phyloP scores from a whole-genome alignment of 2,329 filamentous ascomycete species.

The Juglanconis sp. region DNA sequence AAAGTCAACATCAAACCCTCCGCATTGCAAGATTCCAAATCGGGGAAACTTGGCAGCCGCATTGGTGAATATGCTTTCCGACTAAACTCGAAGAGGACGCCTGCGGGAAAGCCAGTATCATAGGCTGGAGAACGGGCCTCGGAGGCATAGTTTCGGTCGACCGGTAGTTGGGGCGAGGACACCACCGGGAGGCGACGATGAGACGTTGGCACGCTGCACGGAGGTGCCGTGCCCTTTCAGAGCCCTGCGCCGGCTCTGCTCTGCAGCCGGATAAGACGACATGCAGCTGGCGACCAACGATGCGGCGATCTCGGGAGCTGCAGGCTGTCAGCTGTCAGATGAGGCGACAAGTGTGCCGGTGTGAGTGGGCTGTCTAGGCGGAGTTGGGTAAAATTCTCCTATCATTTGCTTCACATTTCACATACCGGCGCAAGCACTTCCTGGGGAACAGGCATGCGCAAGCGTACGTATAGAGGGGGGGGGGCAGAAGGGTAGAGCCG shows the following conservation, averaged over 20 bases:
- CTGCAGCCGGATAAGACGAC: neutral
- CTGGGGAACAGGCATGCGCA: neutral
- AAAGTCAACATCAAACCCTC: slow-evolving; percentile 5
- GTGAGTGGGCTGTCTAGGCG: neutral
- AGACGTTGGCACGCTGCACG: neutral
- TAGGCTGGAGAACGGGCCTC: neutral
- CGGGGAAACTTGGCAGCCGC: neutral
- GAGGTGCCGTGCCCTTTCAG: neutral
- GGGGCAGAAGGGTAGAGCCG: no score
- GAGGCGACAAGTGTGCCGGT: neutral
- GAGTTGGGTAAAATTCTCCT: neutral
- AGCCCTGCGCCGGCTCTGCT: neutral
- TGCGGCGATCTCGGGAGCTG: neutral
- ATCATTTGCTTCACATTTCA: neutral
- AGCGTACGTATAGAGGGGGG: neutral
- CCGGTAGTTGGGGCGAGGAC: neutral
- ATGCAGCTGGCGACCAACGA: neutral
- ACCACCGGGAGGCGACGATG: neutral
- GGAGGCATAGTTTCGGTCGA: neutral
- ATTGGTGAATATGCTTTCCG: slow-evolving; percentile 7
- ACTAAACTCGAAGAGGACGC: neutral
- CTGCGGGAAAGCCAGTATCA: neutral
- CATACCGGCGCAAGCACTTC: neutral
- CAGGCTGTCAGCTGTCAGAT: slow-evolving; percentile 1
- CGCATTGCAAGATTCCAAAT: slow-evolving; percentile 1